Evolutionary conservation across 129 eudicot genomes (phyloP), one percentile per base, ranked within the genome.

Genomic region (Flaveria trinervia): DNA sequence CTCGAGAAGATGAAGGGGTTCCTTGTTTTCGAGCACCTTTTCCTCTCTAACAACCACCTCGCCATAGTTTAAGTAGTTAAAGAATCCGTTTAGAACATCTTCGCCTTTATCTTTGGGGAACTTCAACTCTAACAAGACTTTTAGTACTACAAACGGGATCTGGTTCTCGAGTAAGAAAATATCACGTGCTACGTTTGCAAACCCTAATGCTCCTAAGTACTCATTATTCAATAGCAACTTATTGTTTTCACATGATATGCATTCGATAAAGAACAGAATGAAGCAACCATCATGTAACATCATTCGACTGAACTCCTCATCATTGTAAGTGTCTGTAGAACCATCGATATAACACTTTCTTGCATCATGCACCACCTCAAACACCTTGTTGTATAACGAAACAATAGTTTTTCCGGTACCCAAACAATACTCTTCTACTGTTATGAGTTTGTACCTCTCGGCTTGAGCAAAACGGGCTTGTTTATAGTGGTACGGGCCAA

Each of bases 131-230:
- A 82, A 33, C 49, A 82, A 64, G 10, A 82, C 85, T 3, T 57
- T 20, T 1, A 83, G 76, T 11, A 83, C 83, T 10, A 71, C 45
- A 55, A 71, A 77, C 4, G 85, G 85, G 28, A 82, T 51, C 70
- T 82, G 85, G 68, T 82, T 83, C 83, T 83, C 86, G 6, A 78
- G 79, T 72, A 83, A 74, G n/a, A 83, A 72, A 15, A 83, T 44
- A 57, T 83, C 86, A 18, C 80, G 84, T 10, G 22, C 33, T 9
- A 79, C 30, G 9, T 56, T 52, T 12, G 80, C 79, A 17, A 80
- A 80, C 23, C 84, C 84, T 52, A 73, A 54, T 5, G 80, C 84
- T 0, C 84, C 84, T 30, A 80, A 45, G 55, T 54, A 41, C 70
- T 80, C 84, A 39, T 66, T 74, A 57, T 80, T 26, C 50, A 80